Conservation (phyloP, 2,329 filamentous ascomycete genomes). For the Trichoderma sp. region DNA sequence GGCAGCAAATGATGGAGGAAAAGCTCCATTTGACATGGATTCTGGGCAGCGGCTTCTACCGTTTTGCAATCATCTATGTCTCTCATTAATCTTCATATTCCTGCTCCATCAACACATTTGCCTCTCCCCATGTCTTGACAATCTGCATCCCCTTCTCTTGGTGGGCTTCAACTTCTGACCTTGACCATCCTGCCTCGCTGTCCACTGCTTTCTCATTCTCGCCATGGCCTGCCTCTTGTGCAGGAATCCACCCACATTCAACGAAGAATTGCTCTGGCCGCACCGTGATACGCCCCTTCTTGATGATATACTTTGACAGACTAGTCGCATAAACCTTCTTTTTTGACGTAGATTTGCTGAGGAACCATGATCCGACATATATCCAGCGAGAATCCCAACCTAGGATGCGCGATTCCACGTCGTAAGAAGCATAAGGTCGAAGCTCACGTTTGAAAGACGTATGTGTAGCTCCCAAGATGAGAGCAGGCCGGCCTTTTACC, state of each 20-base stretch:
- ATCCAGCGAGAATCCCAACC: conserved; percentile 24
- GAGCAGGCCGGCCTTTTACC: conserved; percentile 7
- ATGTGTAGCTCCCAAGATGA: conserved; percentile 19
- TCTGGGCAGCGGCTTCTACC: background rate
- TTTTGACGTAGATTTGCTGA: background rate
- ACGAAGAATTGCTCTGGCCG: background rate
- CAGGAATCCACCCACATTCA: background rate
- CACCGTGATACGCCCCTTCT: background rate
- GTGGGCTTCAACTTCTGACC: conserved; percentile 4
- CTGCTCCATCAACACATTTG: conserved; percentile 6
- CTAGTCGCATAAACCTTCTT: background rate
- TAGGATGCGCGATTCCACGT: conserved; percentile 16
- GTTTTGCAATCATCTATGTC: background rate
- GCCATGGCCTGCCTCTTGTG: background rate
- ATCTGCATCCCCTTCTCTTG: conserved; percentile 14
- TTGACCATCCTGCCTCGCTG: background rate
- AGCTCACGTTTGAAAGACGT: conserved; percentile 22
- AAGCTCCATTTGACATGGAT: background rate
- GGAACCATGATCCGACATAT: conserved; percentile 23
- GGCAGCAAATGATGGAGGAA: no score
- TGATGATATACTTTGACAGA: background rate
- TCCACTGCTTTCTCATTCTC: background rate
- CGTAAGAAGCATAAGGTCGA: background rate
- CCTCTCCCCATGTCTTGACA: conserved; percentile 9
- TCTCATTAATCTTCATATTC: conserved; percentile 1